Conservation (phyloP, 192 early-diverging fungal genomes). For the Geranomyces michiganensis region DNA sequence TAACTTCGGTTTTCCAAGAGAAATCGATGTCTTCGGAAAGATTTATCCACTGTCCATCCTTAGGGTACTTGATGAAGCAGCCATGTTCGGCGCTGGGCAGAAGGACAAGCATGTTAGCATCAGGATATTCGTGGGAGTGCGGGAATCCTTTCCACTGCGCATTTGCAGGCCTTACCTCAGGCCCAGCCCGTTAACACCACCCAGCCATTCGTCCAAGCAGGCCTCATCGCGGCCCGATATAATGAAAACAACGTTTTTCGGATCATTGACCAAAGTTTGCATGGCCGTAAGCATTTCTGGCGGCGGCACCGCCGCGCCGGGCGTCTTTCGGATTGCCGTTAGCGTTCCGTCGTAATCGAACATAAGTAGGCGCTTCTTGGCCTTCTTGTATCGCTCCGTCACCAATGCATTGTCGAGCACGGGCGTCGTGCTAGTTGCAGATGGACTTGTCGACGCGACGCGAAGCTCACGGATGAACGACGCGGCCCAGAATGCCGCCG, state of each 20-base stretch:
- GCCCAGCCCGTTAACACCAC: slow-evolving; percentile 74
- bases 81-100: slow-evolving; percentile 90
- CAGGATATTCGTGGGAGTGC: not conserved
- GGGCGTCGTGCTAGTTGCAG: slow-evolving; percentile 53
- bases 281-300: slow-evolving; percentile 80
- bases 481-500: slow-evolving; percentile 85
- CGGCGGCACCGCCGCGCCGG: slow-evolving; percentile 78
- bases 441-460: slow-evolving; percentile 49
- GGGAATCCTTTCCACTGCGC: not conserved
- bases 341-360: slow-evolving; percentile 98
- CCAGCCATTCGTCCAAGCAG: slow-evolving; percentile 83
- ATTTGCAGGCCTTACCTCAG: slow-evolving; percentile 40
- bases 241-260: slow-evolving; percentile 83
- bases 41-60: slow-evolving; percentile 55
- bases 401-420: slow-evolving; percentile 41
- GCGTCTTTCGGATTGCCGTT: slow-evolving; percentile 86
- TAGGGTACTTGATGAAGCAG: slow-evolving; percentile 85
- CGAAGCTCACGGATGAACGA: slow-evolving; percentile 79
- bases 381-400: slow-evolving; percentile 48
- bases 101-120: not conserved
- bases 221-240: slow-evolving; percentile 91
- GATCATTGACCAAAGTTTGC: slow-evolving; percentile 68
- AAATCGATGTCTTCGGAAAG: slow-evolving; percentile 69
- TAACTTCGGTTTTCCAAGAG: slow-evolving; percentile 92
- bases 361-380: slow-evolving; percentile 81